Conservation (phyloP, 805 yeast species). For the Maudiozyma pseudohumilis region DNA sequence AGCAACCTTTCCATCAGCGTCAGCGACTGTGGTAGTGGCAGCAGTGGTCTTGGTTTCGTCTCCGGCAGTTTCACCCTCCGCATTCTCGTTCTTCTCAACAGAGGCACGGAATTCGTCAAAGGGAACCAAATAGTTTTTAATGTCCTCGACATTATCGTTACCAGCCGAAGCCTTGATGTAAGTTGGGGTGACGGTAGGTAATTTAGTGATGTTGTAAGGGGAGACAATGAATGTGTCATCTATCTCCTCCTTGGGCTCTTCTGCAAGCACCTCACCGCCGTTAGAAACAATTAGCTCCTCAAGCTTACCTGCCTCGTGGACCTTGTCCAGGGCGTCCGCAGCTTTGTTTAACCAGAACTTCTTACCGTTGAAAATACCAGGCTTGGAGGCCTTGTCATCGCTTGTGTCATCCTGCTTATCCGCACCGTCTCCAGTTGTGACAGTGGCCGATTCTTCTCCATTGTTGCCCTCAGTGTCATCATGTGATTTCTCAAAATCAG, state of each 20-base stretch:
- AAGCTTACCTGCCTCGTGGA: constrained; percentile 16
- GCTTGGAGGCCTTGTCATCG: neutral
- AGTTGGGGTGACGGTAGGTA: constrained; percentile 26
- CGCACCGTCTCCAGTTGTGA: neutral
- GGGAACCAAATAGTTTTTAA: constrained; percentile 22
- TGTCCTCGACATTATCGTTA: constrained; percentile 13
- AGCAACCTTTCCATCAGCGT: neutral
- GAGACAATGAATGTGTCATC: constrained; percentile 19
- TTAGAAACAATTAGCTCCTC: constrained; percentile 11
- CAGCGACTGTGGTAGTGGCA: too few species aligned
- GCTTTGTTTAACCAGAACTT: constrained; percentile 19
- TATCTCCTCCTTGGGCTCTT: constrained; percentile 12
- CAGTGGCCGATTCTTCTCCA: neutral
- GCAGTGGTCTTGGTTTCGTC: too few species aligned
- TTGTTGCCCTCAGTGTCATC: neutral
- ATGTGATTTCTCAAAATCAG: neutral
- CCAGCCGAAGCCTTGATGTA: constrained; percentile 23
- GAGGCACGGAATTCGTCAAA: constrained; percentile 20
- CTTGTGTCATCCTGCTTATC: neutral
- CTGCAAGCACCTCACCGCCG: constrained; percentile 20
- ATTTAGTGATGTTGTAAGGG: constrained; percentile 23
- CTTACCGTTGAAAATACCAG: constrained; percentile 7
- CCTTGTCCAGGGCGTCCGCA: constrained; percentile 18
- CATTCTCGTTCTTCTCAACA: constrained; percentile 13
- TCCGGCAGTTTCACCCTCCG: neutral